Base-by-base conservation (phyloP, 2,329 filamentous ascomycete genomes). In the Fusarium phyllophilum region DNA sequence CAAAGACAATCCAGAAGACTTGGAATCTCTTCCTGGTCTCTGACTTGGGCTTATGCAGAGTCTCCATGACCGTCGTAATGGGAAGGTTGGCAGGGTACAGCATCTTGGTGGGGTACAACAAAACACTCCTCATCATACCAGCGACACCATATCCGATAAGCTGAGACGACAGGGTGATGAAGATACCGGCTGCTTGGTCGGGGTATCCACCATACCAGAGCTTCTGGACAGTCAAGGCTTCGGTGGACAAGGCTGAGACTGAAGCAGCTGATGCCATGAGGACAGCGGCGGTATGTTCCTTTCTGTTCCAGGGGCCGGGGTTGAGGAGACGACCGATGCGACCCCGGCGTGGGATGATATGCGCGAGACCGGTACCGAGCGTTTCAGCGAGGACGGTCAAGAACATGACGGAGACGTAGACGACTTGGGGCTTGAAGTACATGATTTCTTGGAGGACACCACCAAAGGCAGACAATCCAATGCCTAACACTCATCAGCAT, bases 31-130 rank as follows among this genome's bases (percentile, higher is more conserved):
- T 81, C 52, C 80, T 83, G 4, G 82, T 84, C 38, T 82, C 81
- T 0, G 71, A 81, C 14, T 62, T 63, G 41, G 76, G 68, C 41
- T 75, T 74, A 26, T 81, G 80, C 15, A 81, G 52, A 5, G 73
- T 80, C 62, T 81, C 78, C 55, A 81, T 62, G 17, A 81, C 57
- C 24, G 79, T 72, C 22, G 72, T 79, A 59, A 81, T 75, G 33
- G 80, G 80, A 13, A 81, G 24, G 45, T 76, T 84, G 42, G 55
- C 41, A 1, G 78, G 76, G 33, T 73, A 78, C 0, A 80, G 20
- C 79, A 88, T 86, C 64, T 85, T 85, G 22, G 84, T 86, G 2
- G 86, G 86, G 66, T 85, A 84, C 1, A 88, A 81, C 15, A 87
- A 75, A 8, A 84, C 80, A 26, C 82, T 80, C 18, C 87, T 82